phyloP scores from a whole-genome alignment of 768 basidiomycete species.

The Tricholoma sp. region DNA sequence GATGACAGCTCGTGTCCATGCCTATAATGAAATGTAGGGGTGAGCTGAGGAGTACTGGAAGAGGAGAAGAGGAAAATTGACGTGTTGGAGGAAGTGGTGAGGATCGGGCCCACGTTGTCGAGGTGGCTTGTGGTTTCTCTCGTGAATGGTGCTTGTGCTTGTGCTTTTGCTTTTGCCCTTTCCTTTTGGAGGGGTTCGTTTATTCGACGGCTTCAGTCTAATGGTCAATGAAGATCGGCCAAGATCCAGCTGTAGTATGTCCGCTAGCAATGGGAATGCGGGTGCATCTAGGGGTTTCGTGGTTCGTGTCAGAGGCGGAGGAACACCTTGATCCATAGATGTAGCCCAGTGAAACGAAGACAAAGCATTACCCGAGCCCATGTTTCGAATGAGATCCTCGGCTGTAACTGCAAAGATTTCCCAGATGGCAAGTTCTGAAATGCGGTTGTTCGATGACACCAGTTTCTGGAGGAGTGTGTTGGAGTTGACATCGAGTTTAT shows the following conservation, averaged over 20 bases:
- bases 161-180: background rate
- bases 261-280: background rate
- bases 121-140: background rate
- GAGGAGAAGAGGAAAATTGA: background rate
- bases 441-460: background rate
- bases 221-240: background rate
- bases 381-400: background rate
- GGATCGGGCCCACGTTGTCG: background rate
- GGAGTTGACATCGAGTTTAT: background rate
- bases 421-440: background rate
- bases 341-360: background rate
- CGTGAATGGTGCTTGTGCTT: too few relatives aligned
- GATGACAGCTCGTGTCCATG: background rate
- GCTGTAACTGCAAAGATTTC: background rate
- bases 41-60: background rate
- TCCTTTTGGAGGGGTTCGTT: background rate
- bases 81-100: background rate
- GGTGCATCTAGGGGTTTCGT: background rate
- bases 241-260: background rate
- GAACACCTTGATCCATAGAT: background rate
- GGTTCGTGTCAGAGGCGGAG: background rate
- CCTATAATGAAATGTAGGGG: background rate
- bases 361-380: background rate
- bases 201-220: background rate
- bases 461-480: background rate